Evolutionary conservation across 371 early-diverging fungal genomes (phyloP), one percentile per base, ranked within the genome.

Genomic region (Circinella umbellata): DNA sequence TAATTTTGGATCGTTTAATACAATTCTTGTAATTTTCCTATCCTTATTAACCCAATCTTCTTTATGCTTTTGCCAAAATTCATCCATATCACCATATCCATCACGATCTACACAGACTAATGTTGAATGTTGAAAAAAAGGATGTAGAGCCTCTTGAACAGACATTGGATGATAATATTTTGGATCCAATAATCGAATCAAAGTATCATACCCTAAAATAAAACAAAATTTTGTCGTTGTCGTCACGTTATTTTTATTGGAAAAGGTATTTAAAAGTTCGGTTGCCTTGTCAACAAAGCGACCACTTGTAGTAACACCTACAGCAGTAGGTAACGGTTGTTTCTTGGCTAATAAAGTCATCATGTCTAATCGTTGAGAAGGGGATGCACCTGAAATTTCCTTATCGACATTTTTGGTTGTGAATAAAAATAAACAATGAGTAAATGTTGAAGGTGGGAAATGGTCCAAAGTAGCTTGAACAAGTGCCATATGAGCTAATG

Each of bases 141-240:
- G 85, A 0, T 70, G 74, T 61, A 87, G 73, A 2, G 80, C 80
- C 2, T 73, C 67, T 51, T 77, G 76, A 0, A 79, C 73, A 4
- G 83, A 61, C 0, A 71, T 64, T 15, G 73, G 71, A 3, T 66
- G 66, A 70, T 91, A 91, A 68, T 91, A 91, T 49, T 83, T 85
- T n/a, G 88, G 84, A 68, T 89, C 85, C 46, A 91, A 75, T 15
- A 91, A 74, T 8, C 91, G 80, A 6, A 72, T 76, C 66, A 91
- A 69, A 1, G 91, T 91, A 64, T 91, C 91, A 38, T 80, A 82
- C 2, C 91, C 91, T 73, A 91, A 61, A 66, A 91, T 85, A 80
- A 89, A 91, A 27, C 82, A 80, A n/a, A 83, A 70, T 54, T 78
- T 78, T n/a, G 63, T 51, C 66, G 59, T 57, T 1, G 5, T 51